Evolutionary conservation across 257 asterid species (phyloP).

Genomic region (Solanum pinnatisectum): DNA sequence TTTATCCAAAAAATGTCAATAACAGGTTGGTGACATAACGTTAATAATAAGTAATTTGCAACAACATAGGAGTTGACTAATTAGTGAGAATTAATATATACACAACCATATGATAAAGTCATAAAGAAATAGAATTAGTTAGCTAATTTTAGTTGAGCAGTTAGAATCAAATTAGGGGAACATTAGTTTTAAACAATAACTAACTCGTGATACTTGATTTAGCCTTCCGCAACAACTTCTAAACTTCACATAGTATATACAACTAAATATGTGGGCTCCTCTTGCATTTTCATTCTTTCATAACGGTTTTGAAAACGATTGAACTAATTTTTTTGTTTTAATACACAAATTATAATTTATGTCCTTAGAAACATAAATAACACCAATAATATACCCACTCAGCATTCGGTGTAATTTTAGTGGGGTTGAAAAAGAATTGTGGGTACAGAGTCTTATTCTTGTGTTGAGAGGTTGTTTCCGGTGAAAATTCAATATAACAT

Average conservation of each 20-base stretch:
- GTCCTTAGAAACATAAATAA: too few relatives aligned
- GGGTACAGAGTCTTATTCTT: too few relatives aligned
- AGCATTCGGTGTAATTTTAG: neutral
- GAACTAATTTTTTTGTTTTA: neutral
- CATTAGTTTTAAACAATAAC: neutral
- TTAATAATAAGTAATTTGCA: neutral
- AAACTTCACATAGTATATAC: neutral
- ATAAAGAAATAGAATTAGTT: neutral
- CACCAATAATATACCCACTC: neutral
- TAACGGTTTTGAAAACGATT: neutral
- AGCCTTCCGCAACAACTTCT: neutral
- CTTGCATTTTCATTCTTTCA: neutral
- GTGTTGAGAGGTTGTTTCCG: too few relatives aligned
- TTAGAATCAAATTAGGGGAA: slow-evolving; percentile 1
- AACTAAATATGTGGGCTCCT: neutral
- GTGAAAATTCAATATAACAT: too few relatives aligned
- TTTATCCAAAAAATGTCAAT: neutral
- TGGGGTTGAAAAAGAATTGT: too few relatives aligned
- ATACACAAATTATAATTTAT: neutral
- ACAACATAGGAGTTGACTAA: neutral
- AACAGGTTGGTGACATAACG: neutral
- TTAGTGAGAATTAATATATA: neutral
- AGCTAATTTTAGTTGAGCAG: neutral
- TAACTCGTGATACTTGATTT: neutral
- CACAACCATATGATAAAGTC: neutral